Conservation (phyloP, 2,329 filamentous ascomycete species). For the Cladosporium sp. region DNA sequence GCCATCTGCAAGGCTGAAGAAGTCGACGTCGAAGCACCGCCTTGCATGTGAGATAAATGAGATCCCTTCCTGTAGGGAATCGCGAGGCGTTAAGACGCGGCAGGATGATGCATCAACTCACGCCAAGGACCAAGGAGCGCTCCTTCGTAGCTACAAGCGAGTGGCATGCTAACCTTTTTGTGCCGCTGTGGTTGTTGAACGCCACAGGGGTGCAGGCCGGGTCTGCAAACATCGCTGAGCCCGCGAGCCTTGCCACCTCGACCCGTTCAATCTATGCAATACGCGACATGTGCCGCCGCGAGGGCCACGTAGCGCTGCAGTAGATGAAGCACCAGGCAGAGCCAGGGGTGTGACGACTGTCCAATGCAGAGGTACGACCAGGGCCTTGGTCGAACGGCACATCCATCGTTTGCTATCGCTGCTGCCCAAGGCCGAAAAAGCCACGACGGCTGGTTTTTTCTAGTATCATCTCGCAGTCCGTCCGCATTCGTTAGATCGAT, state of each 20-base stretch:
- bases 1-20: background rate
- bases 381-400: conserved; percentile 5
- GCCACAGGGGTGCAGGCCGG: conserved; percentile 4
- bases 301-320: conserved; percentile 8
- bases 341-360: background rate
- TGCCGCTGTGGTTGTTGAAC: background rate
- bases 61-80: background rate
- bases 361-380: background rate
- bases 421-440: too few relatives aligned
- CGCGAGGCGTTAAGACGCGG: background rate
- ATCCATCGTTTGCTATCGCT: too few relatives aligned
- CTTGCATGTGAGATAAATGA: background rate
- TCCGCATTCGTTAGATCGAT: too few relatives aligned
- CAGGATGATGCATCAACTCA: background rate
- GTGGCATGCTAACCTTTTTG: too few relatives aligned
- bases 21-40: background rate
- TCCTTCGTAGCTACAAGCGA: too few relatives aligned
- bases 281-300: conserved; percentile 1
- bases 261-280: conserved; percentile 7
- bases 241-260: background rate
- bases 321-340: background rate
- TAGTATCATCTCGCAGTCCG: too few relatives aligned
- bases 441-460: too few relatives aligned
- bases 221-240: background rate
- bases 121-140: too few relatives aligned